Evolutionary conservation across 169 alveolate genomes (phyloP).

Genomic region (Cryptosporidium meleagridis): DNA sequence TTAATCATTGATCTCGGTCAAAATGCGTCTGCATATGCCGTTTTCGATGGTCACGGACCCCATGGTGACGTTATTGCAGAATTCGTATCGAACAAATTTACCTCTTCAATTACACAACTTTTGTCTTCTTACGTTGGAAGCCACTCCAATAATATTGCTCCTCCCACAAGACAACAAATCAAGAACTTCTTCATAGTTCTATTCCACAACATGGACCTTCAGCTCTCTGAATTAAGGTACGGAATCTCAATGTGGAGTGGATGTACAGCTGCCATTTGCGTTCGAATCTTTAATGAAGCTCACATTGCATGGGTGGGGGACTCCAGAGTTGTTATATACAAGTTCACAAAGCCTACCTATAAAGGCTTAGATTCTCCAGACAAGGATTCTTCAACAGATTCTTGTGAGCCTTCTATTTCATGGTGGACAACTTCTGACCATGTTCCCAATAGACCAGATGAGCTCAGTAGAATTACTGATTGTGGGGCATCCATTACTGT

Average conservation of each 20-base stretch:
- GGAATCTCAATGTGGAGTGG: conserved; percentile 75
- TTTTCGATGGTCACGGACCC: conserved; percentile 75
- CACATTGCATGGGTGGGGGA: conserved; percentile 75
- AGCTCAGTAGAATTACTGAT: conserved; percentile 46
- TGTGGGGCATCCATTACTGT: conserved; percentile 66
- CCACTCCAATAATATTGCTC: not conserved
- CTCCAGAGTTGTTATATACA: conserved; percentile 65
- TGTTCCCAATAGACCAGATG: conserved; percentile 64
- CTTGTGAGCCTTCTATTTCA: conserved; percentile 19
- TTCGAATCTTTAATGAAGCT: conserved; percentile 16
- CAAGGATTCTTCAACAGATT: not conserved
- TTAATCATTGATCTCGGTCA: conserved; percentile 48
- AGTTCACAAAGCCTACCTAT: not conserved
- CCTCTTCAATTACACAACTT: conserved; percentile 47
- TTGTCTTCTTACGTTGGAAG: not conserved
- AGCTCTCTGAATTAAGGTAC: conserved; percentile 55
- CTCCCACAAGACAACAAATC: conserved; percentile 60
- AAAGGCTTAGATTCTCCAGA: not conserved
- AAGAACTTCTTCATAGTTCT: conserved; percentile 46
- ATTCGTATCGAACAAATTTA: conserved; percentile 35
- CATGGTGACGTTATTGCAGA: conserved; percentile 69
- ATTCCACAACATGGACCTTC: conserved; percentile 54
- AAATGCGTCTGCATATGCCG: conserved; percentile 61
- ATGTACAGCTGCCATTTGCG: conserved; percentile 65
- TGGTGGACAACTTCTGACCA: conserved; percentile 76